Percentiles rank a stretch among this genome's conserved stretches.
phyloP scores from a whole-genome alignment of 1,139 yeast species.

The Kluyveromyces sp. region DNA sequence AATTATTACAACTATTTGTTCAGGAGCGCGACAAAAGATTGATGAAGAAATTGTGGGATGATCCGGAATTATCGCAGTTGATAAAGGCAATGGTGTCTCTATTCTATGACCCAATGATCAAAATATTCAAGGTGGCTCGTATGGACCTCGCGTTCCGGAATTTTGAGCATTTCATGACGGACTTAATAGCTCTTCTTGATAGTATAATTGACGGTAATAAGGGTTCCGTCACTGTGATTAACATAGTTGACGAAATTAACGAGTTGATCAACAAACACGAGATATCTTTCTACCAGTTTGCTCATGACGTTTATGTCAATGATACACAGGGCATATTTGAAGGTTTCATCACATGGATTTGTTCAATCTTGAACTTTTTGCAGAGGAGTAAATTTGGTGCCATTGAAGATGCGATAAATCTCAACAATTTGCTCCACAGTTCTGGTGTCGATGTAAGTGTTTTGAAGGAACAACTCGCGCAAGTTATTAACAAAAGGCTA shows the following conservation, averaged over 20 bases:
- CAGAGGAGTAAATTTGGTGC: conserved; percentile 46
- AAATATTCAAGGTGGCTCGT: conserved; percentile 67
- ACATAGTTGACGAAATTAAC: conserved; percentile 60
- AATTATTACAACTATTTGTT: conserved; percentile 56
- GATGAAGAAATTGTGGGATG: conserved; percentile 74
- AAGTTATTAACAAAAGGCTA: conserved; percentile 40
- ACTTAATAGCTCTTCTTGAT: conserved; percentile 49
- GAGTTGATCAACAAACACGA: conserved; percentile 64
- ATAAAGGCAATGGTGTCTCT: conserved; percentile 67
- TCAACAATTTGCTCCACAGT: conserved; percentile 29
- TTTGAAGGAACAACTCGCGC: conserved; percentile 40
- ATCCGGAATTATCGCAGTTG: conserved; percentile 66
- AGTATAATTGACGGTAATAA: conserved; percentile 37
- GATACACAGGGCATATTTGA: conserved; percentile 69
- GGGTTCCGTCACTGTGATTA: conserved; percentile 36
- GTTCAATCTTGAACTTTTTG: conserved; percentile 52
- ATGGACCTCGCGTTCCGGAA: conserved; percentile 70
- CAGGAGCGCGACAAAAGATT: conserved; percentile 70
- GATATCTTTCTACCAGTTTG: conserved; percentile 59
- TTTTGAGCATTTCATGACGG: conserved; percentile 66
- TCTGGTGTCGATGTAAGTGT: conserved; percentile 30
- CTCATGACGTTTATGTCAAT: conserved; percentile 67
- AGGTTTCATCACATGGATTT: conserved; percentile 65
- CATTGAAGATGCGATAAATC: conserved; percentile 33
- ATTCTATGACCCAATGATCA: conserved; percentile 79